Conservation (phyloP, 192 early-diverging fungal genomes). For the Glomus cerebriforme region DNA sequence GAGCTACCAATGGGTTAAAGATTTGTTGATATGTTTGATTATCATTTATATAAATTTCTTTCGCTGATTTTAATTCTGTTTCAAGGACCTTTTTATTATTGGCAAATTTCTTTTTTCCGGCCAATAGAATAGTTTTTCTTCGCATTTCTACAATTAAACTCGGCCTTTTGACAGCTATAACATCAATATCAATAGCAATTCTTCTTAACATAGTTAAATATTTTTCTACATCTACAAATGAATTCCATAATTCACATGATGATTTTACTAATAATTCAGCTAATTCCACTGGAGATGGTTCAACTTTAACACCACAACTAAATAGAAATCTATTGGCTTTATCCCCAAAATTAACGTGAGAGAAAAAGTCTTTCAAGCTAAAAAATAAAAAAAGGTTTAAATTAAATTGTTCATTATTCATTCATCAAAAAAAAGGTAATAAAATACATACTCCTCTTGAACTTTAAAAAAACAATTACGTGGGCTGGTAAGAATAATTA, state of each 20-base stretch:
- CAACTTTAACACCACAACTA: constrained; percentile 80
- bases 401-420: too few relatives aligned
- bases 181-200: constrained; percentile 66
- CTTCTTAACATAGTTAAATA: constrained; percentile 74
- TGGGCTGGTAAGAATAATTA: too few relatives aligned
- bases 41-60: constrained; percentile 78
- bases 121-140: constrained; percentile 64
- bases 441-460: background rate
- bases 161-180: constrained; percentile 37
- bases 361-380: constrained; percentile 55
- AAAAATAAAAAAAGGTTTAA: background rate
- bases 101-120: constrained; percentile 29
- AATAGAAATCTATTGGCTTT: constrained; percentile 75
- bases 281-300: constrained; percentile 75
- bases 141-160: constrained; percentile 62
- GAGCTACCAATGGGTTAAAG: constrained; percentile 63
- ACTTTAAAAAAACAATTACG: background rate
- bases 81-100: constrained; percentile 27
- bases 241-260: constrained; percentile 59
- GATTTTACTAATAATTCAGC: constrained; percentile 62
- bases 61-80: constrained; percentile 57
- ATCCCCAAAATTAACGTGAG: constrained; percentile 69
- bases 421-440: constrained; percentile 47
- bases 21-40: constrained; percentile 70
- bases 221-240: constrained; percentile 54